A percentile compares a stretch with the other conserved stretches of the same genome.
Evolutionary conservation across 495 filamentous ascomycete genomes (phyloP).

Genomic region (Aspergillus ostianus): DNA sequence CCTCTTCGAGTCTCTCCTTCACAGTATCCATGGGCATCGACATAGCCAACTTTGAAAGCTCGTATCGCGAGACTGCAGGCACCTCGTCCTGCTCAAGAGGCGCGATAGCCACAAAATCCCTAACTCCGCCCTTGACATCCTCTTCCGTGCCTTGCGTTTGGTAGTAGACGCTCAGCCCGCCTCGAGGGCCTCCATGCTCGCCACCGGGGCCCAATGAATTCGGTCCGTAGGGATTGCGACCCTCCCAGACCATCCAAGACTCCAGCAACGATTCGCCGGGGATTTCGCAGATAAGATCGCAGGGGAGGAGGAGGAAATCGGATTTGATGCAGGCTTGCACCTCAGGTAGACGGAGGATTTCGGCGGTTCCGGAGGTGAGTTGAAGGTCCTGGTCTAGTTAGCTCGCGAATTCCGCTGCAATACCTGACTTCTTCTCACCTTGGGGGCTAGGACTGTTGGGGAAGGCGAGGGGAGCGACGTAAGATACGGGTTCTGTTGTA

Average conservation of each 20-base stretch:
- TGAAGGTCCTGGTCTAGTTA: conserved; percentile 47
- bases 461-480: conserved; percentile 75
- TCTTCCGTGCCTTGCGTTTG: conserved; percentile 69
- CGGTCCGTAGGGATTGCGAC: conserved; percentile 30
- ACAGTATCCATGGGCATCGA: conserved; percentile 80
- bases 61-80: conserved; percentile 52
- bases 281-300: conserved; percentile 90
- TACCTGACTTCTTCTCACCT: conserved; percentile 10
- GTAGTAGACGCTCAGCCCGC: conserved; percentile 86
- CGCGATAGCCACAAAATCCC: conserved; percentile 79
- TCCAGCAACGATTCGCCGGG: conserved; percentile 77
- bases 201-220: conserved; percentile 44
- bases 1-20: conserved; percentile 71
- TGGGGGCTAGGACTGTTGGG: conserved; percentile 71
- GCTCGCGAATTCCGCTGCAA: not conserved
- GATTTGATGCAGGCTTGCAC: conserved; percentile 67
- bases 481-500: conserved; percentile 82
- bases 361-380: conserved; percentile 79
- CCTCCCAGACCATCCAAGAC: conserved; percentile 81
- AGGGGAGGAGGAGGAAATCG: conserved; percentile 89
- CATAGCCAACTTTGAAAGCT: conserved; percentile 67
- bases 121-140: conserved; percentile 82
- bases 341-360: conserved; percentile 80
- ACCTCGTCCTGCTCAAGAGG: conserved; percentile 54
- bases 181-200: conserved; percentile 59